Evolutionary conservation across 352 stramenopile species (phyloP).

Genomic region (Phytophthora crassamura): DNA sequence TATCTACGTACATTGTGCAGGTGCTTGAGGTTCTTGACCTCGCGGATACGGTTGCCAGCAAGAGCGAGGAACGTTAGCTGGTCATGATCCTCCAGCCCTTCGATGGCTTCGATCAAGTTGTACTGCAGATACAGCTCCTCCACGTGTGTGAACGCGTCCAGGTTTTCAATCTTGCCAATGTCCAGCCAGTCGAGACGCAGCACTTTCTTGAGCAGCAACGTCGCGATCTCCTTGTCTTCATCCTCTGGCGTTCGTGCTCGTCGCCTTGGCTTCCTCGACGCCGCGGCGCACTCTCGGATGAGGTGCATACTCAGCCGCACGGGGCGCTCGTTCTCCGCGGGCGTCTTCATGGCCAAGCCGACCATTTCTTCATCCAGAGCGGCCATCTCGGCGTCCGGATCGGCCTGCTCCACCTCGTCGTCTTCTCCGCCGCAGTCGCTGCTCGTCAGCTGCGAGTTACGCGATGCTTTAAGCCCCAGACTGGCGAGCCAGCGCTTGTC

Average conservation of each 20-base stretch:
- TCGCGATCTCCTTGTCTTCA: constrained; percentile 46
- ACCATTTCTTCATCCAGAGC: constrained; percentile 62
- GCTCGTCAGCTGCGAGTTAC: constrained; percentile 7
- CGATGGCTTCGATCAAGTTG: constrained; percentile 69
- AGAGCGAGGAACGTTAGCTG: constrained; percentile 71
- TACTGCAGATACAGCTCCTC: constrained; percentile 83
- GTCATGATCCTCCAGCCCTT: constrained; percentile 66
- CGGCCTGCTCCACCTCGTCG: constrained; percentile 29
- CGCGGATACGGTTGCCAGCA: constrained; percentile 66
- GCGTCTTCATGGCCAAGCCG: constrained; percentile 38
- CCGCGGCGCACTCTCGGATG: constrained; percentile 55
- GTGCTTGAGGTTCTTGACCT: constrained; percentile 65
- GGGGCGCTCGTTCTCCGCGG: constrained; percentile 42
- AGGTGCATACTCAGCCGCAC: constrained; percentile 70
- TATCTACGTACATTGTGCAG: constrained; percentile 54
- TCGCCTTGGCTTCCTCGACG: constrained; percentile 16
- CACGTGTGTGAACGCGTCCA: constrained; percentile 78
- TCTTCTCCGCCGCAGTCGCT: constrained; percentile 15
- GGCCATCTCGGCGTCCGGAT: constrained; percentile 65
- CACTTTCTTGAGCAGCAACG: constrained; percentile 60
- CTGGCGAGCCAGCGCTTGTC: constrained; percentile 44
- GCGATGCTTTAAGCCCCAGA: constrained; percentile 28
- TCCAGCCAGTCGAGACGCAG: constrained; percentile 78
- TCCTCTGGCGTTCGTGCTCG: constrained; percentile 9
- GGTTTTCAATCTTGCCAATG: constrained; percentile 75